phyloP scores from a whole-genome alignment of 2,329 filamentous ascomycete species.

The Neofusicoccum ribis region DNA sequence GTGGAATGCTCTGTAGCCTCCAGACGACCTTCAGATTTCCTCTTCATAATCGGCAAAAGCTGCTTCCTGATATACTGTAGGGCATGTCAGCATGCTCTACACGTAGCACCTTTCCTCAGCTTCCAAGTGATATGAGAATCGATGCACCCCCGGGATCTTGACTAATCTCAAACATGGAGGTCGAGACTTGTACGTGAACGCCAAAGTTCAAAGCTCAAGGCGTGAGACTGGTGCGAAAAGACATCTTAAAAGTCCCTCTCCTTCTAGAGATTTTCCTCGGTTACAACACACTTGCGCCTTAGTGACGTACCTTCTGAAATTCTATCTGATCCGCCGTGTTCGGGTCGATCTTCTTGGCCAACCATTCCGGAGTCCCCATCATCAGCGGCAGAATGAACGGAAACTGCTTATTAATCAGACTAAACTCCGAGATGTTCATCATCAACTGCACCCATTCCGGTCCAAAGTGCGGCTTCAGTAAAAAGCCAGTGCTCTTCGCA shows the following conservation, averaged over 20 bases:
- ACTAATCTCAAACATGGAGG: no score
- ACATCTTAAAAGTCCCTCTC: no score
- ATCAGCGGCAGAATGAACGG: conserved; percentile 6
- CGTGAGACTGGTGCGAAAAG: no score
- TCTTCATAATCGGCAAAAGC: background rate
- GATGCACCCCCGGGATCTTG: no score
- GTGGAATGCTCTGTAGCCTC: conserved; percentile 20
- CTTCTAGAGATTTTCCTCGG: no score
- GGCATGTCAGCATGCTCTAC: background rate
- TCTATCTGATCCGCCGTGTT: background rate
- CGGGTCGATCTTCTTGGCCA: conserved; percentile 1
- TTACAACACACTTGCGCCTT: no score
- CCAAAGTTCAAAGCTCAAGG: no score
- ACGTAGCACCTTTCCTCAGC: background rate
- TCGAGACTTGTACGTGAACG: no score
- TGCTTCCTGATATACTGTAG: background rate
- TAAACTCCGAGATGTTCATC: background rate
- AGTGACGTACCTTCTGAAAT: background rate
- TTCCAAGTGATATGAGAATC: background rate
- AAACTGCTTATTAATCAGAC: conserved; percentile 13
- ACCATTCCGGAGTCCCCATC: background rate
- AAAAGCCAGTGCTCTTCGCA: conserved; percentile 22
- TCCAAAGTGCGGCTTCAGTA: conserved; percentile 24
- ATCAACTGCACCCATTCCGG: background rate
- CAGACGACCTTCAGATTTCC: background rate